A percentile compares a stretch with the other conserved stretches of the same genome.
Conservation (phyloP, 768 basidiomycete genomes). For the Naganishia vishniacii region DNA sequence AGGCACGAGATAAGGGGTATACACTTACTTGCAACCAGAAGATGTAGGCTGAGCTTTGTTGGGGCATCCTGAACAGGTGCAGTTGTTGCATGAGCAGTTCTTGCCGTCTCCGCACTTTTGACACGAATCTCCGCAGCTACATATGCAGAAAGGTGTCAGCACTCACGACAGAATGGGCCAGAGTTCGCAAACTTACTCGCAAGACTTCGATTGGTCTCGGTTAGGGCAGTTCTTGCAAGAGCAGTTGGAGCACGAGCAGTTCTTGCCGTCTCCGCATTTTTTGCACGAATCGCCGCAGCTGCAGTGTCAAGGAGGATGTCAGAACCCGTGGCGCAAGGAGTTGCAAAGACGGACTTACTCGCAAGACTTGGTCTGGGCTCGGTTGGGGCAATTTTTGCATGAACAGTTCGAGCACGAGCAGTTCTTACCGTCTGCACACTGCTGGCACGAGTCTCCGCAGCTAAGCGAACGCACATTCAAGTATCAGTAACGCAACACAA, state of each 20-base stretch:
- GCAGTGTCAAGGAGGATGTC: too few relatives aligned
- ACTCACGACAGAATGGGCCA: too few relatives aligned
- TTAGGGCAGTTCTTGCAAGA: conserved; percentile 16
- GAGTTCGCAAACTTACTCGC: background rate
- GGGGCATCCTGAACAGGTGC: conserved; percentile 1
- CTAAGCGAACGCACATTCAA: background rate
- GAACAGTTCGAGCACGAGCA: conserved; percentile 9
- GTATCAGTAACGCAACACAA: too few relatives aligned
- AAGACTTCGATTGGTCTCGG: conserved; percentile 5
- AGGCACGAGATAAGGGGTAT: background rate
- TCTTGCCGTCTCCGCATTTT: conserved; percentile 14
- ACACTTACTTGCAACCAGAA: conserved; percentile 13
- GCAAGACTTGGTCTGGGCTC: background rate
- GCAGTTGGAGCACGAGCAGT: conserved; percentile 12
- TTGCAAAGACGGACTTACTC: conserved; percentile 1
- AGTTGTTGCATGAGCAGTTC: conserved; percentile 2
- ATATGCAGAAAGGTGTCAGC: background rate
- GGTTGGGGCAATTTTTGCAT: conserved; percentile 18
- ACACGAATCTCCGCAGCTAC: conserved; percentile 7
- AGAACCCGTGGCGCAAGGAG: background rate
- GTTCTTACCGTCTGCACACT: conserved; percentile 6
- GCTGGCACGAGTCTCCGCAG: conserved; percentile 4
- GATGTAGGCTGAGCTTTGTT: conserved; percentile 13
- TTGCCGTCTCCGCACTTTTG: conserved; percentile 13
- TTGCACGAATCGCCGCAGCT: conserved; percentile 14